These are phyloP conservation scores for Monosporascus ibericus DNA, from an alignment of 2,329 filamentous ascomycete genomes.

Conservation along the genomic window DNA sequence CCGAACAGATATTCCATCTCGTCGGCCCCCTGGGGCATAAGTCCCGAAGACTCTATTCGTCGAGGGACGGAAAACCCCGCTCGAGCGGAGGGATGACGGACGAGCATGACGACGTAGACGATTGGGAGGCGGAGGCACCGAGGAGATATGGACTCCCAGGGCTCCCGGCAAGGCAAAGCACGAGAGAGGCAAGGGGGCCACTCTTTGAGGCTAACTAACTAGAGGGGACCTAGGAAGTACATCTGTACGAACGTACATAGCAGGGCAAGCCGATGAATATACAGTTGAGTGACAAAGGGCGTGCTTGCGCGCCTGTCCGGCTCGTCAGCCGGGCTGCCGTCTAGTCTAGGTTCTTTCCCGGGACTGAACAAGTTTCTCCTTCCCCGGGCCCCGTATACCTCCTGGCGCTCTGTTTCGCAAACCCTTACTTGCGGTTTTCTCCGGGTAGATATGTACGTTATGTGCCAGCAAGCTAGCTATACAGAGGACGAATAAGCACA, in stretches of 20 bases:
- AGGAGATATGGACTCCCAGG: neutral
- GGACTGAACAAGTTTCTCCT: neutral
- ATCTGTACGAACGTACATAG: neutral
- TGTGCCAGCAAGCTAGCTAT: conserved; percentile 1
- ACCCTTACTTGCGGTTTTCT: neutral
- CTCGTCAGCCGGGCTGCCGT: neutral
- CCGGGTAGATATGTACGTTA: conserved; percentile 2
- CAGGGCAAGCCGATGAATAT: neutral
- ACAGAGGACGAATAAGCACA: neutral
- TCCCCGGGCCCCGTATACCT: neutral
- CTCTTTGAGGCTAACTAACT: neutral
- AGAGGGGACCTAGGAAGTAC: neutral
- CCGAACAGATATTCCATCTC: conserved; percentile 21
- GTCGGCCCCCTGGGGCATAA: conserved; percentile 16
- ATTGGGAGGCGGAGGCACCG: conserved; percentile 18
- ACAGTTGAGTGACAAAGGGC: neutral
- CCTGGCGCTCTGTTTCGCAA: neutral
- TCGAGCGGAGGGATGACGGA: conserved; percentile 18
- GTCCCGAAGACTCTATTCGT: conserved; percentile 24
- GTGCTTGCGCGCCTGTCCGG: neutral
- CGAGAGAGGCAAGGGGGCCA: too few species aligned
- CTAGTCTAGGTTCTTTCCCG: neutral
- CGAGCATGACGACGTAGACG: conserved; percentile 14
- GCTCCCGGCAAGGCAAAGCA: neutral
- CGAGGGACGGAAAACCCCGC: conserved; percentile 29